Evolutionary conservation across 495 filamentous ascomycete species (phyloP).

Genomic region (Geopyxis carbonaria): DNA sequence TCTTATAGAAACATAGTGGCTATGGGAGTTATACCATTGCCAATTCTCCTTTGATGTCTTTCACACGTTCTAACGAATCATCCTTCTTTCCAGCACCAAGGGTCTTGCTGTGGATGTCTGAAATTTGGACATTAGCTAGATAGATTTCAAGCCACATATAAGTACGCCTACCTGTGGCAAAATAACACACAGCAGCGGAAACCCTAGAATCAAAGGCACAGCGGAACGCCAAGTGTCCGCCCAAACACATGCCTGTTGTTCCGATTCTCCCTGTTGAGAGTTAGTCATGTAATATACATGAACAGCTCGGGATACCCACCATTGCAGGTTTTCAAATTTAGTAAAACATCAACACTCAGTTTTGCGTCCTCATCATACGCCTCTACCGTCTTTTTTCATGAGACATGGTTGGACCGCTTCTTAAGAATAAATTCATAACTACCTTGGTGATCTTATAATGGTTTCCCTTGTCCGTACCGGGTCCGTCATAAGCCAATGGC

Average conservation of each 20-base stretch:
- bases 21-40: constrained; percentile 37
- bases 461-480: constrained; percentile 78
- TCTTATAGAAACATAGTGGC: background rate
- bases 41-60: constrained; percentile 64
- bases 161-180: constrained; percentile 42
- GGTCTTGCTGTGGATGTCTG: constrained; percentile 66
- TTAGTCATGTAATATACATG: background rate
- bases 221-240: constrained; percentile 75
- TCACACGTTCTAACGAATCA: constrained; percentile 41
- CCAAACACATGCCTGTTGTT: constrained; percentile 87
- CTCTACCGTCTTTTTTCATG: constrained; percentile 44
- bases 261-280: constrained; percentile 47
- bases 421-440: no score
- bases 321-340: constrained; percentile 63
- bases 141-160: background rate
- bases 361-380: constrained; percentile 81
- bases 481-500: constrained; percentile 67
- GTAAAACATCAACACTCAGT: constrained; percentile 54
- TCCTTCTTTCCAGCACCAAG: constrained; percentile 54
- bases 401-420: no score
- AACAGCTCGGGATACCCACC: background rate
- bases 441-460: constrained; percentile 69
- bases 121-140: no score
- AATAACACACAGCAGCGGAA: constrained; percentile 66
- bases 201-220: constrained; percentile 65